Evolutionary conservation across 768 basidiomycete species (phyloP), one percentile per base, ranked within the genome.

Genomic region (Pisolithus tinctorius): DNA sequence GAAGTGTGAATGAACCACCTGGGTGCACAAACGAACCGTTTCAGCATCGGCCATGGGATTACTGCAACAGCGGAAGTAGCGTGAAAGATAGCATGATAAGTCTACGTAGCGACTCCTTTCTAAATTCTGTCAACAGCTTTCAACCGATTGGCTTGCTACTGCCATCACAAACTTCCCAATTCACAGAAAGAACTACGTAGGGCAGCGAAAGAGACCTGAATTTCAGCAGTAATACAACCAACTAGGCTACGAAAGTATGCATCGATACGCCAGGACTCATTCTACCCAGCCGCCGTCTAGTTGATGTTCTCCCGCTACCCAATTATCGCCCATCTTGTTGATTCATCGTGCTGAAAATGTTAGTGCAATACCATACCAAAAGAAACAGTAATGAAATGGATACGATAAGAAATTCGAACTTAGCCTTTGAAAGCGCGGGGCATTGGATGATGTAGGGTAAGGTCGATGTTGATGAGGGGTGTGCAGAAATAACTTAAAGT

Each of bases 1-100:
- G 58, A 88, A 87, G 51, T 86, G 83, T 6, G 79, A 73, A 52
- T 75, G 71, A 37, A 86, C 72, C 36, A 86, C 78, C 61, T 86
- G 79, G 43, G 70, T 66, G 64, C 84, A 86, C 34, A 88, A 63
- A 47, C 76, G 74, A 38, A 75, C 72, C 4, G 79, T 82, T 57
- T 86, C 78, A 36, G 73, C 71, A 61, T 87, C 81, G 30, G 82
- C 82, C 86, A 87, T 87, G 6, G 14, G 34, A 34, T 14, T 34
- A 34, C 14, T 34, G 34, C 34, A 34, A 14, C 13, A 34, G 13
- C 34, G 11, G 34, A 34, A 14, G 34, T 14, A 34, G 13, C 13
- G 9, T 20, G 20, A 20, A 20, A 20, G 20, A 20, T 20, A 20
- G 20, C 20, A 34, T 34, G 34, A 34, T 11, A 31, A n/a, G 30